These are phyloP conservation scores for Arctostaphylos glauca DNA, from an alignment of 148 eudicot species.

Conservation along the genomic window DNA sequence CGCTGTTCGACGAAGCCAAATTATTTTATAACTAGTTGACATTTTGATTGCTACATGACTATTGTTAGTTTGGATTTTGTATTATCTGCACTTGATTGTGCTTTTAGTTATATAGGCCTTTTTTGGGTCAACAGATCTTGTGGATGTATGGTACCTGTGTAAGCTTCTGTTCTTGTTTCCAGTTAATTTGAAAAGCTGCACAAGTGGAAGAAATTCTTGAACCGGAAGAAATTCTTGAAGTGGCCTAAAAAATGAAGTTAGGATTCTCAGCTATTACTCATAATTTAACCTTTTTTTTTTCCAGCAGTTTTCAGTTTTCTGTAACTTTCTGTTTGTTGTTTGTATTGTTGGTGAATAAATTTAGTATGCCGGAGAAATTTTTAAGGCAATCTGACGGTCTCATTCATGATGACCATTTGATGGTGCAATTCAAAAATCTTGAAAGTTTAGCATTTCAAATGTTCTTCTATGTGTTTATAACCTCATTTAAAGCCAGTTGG, in stretches of 20 bases:
- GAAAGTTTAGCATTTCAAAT: too few relatives aligned
- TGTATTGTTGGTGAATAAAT: too few relatives aligned
- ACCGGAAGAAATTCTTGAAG: background rate
- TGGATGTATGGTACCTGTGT: background rate
- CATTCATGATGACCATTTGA: too few relatives aligned
- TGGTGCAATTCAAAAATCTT: too few relatives aligned
- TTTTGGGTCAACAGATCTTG: background rate
- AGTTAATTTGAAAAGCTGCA: background rate
- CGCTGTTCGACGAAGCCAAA: background rate
- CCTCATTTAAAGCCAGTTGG: too few relatives aligned
- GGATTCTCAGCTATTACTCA: background rate
- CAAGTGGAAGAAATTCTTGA: background rate
- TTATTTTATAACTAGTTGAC: background rate
- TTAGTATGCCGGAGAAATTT: too few relatives aligned
- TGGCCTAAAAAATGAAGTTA: background rate
- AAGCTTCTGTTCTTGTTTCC: background rate
- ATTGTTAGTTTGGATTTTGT: background rate
- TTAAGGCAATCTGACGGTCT: too few relatives aligned
- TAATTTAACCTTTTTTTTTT: background rate
- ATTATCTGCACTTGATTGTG: background rate
- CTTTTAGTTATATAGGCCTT: background rate
- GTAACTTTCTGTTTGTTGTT: too few relatives aligned
- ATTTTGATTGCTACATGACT: background rate
- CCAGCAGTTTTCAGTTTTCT: background rate
- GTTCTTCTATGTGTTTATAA: too few relatives aligned